Evolutionary conservation across 169 alveolate species (phyloP), one percentile per base, ranked within the genome.

Genomic region (Plasmodium billcollinsi): DNA sequence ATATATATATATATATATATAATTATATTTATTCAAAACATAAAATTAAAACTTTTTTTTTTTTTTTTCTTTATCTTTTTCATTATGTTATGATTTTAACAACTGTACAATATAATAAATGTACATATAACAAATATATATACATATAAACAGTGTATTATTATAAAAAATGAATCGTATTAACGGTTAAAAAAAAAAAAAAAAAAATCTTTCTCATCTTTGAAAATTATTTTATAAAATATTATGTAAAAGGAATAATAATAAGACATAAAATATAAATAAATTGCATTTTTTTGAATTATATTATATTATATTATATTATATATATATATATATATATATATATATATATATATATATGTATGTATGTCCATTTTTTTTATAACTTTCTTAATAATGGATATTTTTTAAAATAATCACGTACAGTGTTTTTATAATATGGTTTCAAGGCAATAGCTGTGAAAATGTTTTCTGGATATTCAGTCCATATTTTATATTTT

Each of bases 361-460:
- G 14, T 18, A 14, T 7, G 26, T 62, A 50, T 18, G 52, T n/a
- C 45, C 14, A 39, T 39, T 45, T 18, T 9, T 15, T 54, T 74
- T 62, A 85, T 18, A 80, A 39, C 80, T 76, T 88, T 50, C 71
- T 75, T 67, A 92, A 75, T 50, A 85, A 50, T 12, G 76, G 86
- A 29, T 88, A 92, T 74, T 92, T 88, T 67, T 88, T 92, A 45
- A 92, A 88, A 74, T 80, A 92, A n/a, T 90, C 88, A 24, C 58
- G 65, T 29, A 92, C 71, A 26, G 80, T 88, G 26, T 74, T 43
- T 24, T 92, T 92, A 58, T 92, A 74, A 47, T 88, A 74, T 9
- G 95, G 95, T 24, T 78, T 88, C 49, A 92, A 18, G 14, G 95
- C 95, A 21, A 92, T 58, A 59, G 93, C 91, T 20, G 95, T 72